phyloP scores from a whole-genome alignment of 495 filamentous ascomycete species.

The Cenococcum geophilum region DNA sequence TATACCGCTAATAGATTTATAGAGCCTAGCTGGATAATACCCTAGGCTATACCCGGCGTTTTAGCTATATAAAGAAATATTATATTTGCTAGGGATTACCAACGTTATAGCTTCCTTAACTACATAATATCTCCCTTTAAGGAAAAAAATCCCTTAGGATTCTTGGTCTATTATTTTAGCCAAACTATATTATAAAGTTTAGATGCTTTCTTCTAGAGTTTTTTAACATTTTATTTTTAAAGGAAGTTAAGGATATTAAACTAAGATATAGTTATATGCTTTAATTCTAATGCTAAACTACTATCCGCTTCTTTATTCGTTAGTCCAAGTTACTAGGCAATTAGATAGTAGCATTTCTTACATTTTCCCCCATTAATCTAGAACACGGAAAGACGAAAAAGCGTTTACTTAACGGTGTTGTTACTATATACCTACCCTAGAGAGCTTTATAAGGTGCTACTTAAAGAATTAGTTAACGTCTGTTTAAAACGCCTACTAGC shows the following conservation, averaged over 20 bases:
- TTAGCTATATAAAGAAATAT: constrained; percentile 28
- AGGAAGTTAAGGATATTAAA: constrained; percentile 27
- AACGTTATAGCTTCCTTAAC: constrained; percentile 29
- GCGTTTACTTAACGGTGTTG: constrained; percentile 13
- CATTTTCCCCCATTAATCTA: constrained; percentile 20
- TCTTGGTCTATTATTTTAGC: constrained; percentile 28
- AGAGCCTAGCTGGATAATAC: constrained; percentile 31
- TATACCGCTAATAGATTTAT: constrained; percentile 27
- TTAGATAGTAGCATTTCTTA: constrained; percentile 24
- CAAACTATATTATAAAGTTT: constrained; percentile 10
- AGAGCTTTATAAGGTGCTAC: constrained; percentile 13
- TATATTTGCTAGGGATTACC: constrained; percentile 32
- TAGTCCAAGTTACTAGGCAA: constrained; percentile 22
- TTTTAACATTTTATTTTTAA: constrained; percentile 17
- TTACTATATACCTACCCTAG: constrained; percentile 17
- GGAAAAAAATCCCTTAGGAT: constrained; percentile 28
- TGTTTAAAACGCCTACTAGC: constrained; percentile 12
- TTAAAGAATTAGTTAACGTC: constrained; percentile 19
- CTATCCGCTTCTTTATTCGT: constrained; percentile 19
- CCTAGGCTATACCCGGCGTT: constrained; percentile 30
- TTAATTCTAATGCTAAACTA: constrained; percentile 17
- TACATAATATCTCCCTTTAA: constrained; percentile 27
- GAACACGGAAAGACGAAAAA: constrained; percentile 20
- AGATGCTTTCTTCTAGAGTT: constrained; percentile 23
- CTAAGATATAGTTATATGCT: constrained; percentile 26